Evolutionary conservation across 352 stramenopile genomes (phyloP).

Genomic region (Phytophthora pini): DNA sequence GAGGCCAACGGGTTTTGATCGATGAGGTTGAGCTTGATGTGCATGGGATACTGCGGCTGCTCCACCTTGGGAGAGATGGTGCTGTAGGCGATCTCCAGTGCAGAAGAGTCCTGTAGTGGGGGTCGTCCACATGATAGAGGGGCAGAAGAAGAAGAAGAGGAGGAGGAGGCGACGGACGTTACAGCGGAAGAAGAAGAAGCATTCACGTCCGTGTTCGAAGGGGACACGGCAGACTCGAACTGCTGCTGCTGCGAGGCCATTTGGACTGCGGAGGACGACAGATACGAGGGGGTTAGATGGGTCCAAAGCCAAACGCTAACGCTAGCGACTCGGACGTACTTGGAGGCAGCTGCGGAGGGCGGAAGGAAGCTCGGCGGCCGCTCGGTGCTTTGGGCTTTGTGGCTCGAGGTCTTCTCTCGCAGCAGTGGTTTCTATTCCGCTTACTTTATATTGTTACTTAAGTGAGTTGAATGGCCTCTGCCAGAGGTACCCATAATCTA

Average conservation of each 20-base stretch:
- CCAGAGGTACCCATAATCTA: constrained; percentile 1
- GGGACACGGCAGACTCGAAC: constrained; percentile 16
- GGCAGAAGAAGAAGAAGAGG: constrained; percentile 7
- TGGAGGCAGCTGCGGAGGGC: constrained; percentile 32
- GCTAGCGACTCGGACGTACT: constrained; percentile 10
- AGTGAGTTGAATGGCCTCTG: background rate
- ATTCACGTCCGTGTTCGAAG: constrained; percentile 9
- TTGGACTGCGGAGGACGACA: constrained; percentile 13
- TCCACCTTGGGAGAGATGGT: constrained; percentile 84
- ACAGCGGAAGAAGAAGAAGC: constrained; percentile 7
- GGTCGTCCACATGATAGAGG: constrained; percentile 24
- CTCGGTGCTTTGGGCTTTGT: constrained; percentile 29
- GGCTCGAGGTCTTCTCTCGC: constrained; percentile 4
- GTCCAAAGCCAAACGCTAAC: background rate
- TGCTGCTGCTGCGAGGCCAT: constrained; percentile 39
- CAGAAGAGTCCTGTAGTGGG: constrained; percentile 36
- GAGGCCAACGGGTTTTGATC: constrained; percentile 68
- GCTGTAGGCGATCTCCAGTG: constrained; percentile 82
- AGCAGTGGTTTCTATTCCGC: constrained; percentile 18
- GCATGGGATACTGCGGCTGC: constrained; percentile 59
- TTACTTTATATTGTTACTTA: constrained; percentile 32
- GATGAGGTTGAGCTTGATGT: constrained; percentile 88
- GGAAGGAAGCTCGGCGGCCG: constrained; percentile 32
- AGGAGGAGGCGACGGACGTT: background rate
- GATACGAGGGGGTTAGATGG: constrained; percentile 6